Percentiles rank a stretch among this genome's conserved stretches.
Evolutionary conservation across 2,329 filamentous ascomycete genomes (phyloP).

Genomic region (Tolypocladium endophyticum): DNA sequence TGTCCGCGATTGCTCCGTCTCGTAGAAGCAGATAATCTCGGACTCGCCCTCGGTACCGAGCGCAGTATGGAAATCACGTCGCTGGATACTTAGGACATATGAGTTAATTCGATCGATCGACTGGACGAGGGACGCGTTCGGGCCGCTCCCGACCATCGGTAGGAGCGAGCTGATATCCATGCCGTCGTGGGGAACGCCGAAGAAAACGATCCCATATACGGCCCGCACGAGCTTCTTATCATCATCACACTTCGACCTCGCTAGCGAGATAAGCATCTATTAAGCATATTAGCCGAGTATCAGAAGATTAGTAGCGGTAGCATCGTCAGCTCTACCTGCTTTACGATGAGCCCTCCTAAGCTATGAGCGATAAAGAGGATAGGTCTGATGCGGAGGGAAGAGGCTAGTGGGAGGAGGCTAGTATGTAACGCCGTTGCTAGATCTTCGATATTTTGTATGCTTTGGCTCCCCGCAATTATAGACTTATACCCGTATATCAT

Average conservation of each 20-base stretch:
- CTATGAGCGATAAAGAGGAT: neutral
- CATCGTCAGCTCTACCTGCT: neutral
- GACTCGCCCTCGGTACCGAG: neutral
- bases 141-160: neutral
- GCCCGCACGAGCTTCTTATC: neutral
- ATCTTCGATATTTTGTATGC: neutral
- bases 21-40: neutral
- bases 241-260: neutral
- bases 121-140: neutral
- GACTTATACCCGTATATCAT: neutral
- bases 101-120: neutral
- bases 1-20: neutral
- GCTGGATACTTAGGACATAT: neutral
- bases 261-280: neutral
- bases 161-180: neutral
- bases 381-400: neutral
- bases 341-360: neutral
- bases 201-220: neutral
- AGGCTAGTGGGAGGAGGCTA: neutral
- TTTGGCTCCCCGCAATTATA: neutral
- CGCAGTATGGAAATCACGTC: neutral
- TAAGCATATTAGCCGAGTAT: neutral
- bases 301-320: neutral
- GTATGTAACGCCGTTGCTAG: neutral
- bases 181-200: neutral